Conservation (phyloP, 1,284 basidiomycete genomes). For the Malassezia pachydermatis region DNA sequence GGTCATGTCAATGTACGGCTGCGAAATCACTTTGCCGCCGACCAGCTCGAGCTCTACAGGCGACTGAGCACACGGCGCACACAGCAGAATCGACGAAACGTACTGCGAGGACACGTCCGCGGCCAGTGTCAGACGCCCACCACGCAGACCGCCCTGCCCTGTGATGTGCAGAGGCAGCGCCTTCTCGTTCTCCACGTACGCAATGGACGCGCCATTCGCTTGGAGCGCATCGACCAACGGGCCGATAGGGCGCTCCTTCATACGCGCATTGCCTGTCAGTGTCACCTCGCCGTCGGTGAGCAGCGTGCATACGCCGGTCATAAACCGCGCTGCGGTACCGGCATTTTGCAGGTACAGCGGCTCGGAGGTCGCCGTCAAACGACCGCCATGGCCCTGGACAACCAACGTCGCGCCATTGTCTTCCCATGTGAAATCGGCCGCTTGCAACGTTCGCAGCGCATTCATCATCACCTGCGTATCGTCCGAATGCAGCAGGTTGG, state of each 20-base stretch:
- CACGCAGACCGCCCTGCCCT: conserved; percentile 58
- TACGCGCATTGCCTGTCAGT: conserved; percentile 85
- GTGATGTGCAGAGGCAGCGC: conserved; percentile 77
- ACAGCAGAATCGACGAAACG: conserved; percentile 89
- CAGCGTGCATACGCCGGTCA: conserved; percentile 87
- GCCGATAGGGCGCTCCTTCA: conserved; percentile 92
- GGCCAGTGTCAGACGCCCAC: conserved; percentile 73
- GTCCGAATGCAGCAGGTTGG: conserved; percentile 87
- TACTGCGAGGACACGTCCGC: conserved; percentile 96
- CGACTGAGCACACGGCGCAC: conserved; percentile 80
- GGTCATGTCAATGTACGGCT: conserved; percentile 99
- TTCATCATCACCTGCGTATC: conserved; percentile 99
- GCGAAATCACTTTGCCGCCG: conserved; percentile 88
- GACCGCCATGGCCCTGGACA: conserved; percentile 74
- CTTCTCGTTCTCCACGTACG: conserved; percentile 68
- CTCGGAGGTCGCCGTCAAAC: conserved; percentile 58
- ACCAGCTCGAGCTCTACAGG: conserved; percentile 76
- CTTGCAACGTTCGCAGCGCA: conserved; percentile 64
- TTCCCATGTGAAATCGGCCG: conserved; percentile 81
- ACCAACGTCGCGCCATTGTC: conserved; percentile 86
- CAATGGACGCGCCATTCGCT: conserved; percentile 68
- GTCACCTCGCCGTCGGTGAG: conserved; percentile 48
- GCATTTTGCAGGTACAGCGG: conserved; percentile 94
- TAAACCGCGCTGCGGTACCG: conserved; percentile 93
- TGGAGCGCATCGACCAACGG: conserved; percentile 85